These are phyloP conservation scores for Malus hybrid DNA, from an alignment of 331 rosid species.

Conservation along the genomic window DNA sequence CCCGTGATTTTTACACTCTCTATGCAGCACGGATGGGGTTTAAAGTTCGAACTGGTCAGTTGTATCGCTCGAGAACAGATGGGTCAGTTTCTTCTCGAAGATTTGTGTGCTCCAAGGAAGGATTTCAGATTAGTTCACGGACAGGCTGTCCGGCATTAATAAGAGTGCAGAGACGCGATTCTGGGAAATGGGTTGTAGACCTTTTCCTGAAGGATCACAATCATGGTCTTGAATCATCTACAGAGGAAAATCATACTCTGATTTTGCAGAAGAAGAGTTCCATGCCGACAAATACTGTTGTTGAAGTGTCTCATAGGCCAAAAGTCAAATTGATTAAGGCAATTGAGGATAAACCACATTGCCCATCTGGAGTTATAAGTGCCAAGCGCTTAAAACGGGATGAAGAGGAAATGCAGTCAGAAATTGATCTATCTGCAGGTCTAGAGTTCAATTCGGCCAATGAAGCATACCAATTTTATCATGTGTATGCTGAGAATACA, in stretches of 20 bases:
- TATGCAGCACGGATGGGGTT: conserved; percentile 69
- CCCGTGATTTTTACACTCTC: conserved; percentile 58
- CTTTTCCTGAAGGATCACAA: conserved; percentile 78
- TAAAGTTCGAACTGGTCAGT: conserved; percentile 87
- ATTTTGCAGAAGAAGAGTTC: conserved; percentile 28
- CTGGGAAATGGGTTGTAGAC: conserved; percentile 92
- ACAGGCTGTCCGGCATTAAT: conserved; percentile 90
- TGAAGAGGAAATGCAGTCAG: conserved; percentile 39
- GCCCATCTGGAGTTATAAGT: conserved; percentile 51
- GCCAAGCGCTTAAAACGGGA: conserved; percentile 54
- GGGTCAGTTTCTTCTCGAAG: conserved; percentile 92
- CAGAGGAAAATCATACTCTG: conserved; percentile 33
- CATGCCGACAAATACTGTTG: conserved; percentile 21
- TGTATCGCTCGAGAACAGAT: conserved; percentile 82
- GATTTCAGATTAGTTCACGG: conserved; percentile 84
- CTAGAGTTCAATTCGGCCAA: conserved; percentile 75
- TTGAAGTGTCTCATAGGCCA: conserved; percentile 39
- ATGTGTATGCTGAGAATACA: conserved; percentile 54
- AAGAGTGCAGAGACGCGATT: conserved; percentile 65
- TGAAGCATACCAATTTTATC: conserved; percentile 81
- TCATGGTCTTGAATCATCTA: conserved; percentile 51
- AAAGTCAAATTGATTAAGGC: conserved; percentile 43
- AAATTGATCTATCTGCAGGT: conserved; percentile 59
- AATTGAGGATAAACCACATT: conserved; percentile 36
- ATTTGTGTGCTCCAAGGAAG: conserved; percentile 93